A percentile compares a stretch with the other conserved stretches of the same genome.
phyloP scores from a whole-genome alignment of 2,329 filamentous ascomycete genomes.

The Penicillium sp. region DNA sequence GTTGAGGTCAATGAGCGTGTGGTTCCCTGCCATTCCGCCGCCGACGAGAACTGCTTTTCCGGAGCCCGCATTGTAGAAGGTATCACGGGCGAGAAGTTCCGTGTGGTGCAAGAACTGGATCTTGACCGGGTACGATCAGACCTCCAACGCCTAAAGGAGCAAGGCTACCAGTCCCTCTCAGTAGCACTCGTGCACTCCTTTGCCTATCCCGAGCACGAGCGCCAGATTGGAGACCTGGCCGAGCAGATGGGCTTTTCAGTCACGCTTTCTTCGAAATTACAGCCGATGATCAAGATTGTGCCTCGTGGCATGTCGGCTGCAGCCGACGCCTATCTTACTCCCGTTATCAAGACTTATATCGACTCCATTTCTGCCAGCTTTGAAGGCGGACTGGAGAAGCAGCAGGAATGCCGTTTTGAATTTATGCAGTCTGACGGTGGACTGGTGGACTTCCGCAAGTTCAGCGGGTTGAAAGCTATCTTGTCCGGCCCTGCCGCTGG shows the following conservation, averaged over 20 bases:
- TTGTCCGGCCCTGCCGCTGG: conserved; percentile 90
- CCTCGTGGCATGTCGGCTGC: conserved; percentile 75
- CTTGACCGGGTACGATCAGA: conserved; percentile 56
- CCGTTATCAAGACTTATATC: conserved; percentile 75
- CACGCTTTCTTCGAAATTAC: conserved; percentile 73
- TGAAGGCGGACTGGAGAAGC: conserved; percentile 73
- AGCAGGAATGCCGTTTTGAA: conserved; percentile 73
- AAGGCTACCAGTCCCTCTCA: conserved; percentile 74
- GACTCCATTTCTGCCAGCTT: conserved; percentile 61
- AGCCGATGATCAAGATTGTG: conserved; percentile 82
- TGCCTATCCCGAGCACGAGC: conserved; percentile 83
- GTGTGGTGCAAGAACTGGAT: conserved; percentile 62
- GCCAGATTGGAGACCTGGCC: conserved; percentile 72
- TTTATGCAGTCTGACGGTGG: conserved; percentile 94
- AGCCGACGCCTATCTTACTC: conserved; percentile 76
- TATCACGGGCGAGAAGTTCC: conserved; percentile 64
- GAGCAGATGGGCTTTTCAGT: conserved; percentile 77
- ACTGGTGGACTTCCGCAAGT: conserved; percentile 58
- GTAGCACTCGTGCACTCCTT: conserved; percentile 89
- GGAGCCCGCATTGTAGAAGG: conserved; percentile 63
- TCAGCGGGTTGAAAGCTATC: conserved; percentile 84
- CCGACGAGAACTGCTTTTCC: conserved; percentile 68
- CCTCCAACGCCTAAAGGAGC: conserved; percentile 65
- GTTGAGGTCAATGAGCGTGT: conserved; percentile 87
- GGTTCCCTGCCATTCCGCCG: conserved; percentile 61